Percentiles rank a stretch among this genome's conserved stretches.
Evolutionary conservation across 208 protist species (phyloP).

Genomic region (Phytomonas francai): DNA sequence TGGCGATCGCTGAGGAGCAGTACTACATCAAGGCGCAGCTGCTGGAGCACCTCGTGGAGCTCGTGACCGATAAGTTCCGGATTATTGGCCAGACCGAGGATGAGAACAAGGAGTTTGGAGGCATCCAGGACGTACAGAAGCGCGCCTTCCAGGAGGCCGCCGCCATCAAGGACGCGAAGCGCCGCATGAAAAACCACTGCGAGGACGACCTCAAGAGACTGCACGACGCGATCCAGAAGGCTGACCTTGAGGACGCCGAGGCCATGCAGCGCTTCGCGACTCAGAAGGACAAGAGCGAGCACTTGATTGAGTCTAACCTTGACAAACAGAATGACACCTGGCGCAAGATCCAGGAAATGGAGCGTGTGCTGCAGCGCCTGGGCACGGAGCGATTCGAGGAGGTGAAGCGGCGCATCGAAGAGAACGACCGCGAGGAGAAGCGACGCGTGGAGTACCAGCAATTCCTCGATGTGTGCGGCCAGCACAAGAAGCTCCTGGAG

Average conservation of each 20-base stretch:
- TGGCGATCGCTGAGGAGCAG: constrained; percentile 80
- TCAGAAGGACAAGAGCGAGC: constrained; percentile 68
- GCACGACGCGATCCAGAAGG: constrained; percentile 72
- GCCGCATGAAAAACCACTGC: constrained; percentile 64
- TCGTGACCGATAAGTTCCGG: constrained; percentile 69
- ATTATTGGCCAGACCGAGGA: constrained; percentile 66
- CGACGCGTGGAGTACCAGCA: constrained; percentile 73
- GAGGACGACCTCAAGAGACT: constrained; percentile 65
- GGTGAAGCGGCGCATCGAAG: constrained; percentile 79
- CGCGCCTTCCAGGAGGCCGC: constrained; percentile 60
- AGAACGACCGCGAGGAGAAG: constrained; percentile 76
- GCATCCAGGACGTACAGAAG: constrained; percentile 76
- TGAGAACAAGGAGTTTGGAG: constrained; percentile 65
- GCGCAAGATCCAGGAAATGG: constrained; percentile 73
- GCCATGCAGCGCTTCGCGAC: constrained; percentile 58
- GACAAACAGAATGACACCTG: constrained; percentile 68
- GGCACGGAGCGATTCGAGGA: constrained; percentile 76
- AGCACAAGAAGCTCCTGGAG: constrained; percentile 83
- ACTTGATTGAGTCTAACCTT: constrained; percentile 51
- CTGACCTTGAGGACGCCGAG: constrained; percentile 72
- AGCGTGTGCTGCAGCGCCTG: constrained; percentile 65
- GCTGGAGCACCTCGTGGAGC: constrained; percentile 69
- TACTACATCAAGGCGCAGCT: constrained; percentile 78
- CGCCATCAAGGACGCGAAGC: constrained; percentile 73
- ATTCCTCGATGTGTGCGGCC: constrained; percentile 65